These are phyloP conservation scores for Colletotrichum musae DNA, from an alignment of 2,329 filamentous ascomycete species.

Conservation along the genomic window DNA sequence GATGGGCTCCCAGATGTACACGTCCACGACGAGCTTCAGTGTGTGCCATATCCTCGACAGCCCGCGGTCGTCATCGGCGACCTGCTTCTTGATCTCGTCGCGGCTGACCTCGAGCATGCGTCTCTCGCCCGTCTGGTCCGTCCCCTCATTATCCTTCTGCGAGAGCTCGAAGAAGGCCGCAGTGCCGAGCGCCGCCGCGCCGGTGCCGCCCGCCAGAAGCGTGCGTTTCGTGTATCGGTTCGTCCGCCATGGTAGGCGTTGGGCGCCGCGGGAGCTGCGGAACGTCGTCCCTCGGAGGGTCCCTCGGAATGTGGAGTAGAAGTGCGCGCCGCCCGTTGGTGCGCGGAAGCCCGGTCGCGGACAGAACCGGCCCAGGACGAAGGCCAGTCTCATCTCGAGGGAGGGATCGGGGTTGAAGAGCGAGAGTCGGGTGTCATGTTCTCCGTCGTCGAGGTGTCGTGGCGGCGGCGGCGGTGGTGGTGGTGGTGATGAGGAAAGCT, in stretches of 20 bases:
- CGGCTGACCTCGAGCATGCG: constrained; percentile 90
- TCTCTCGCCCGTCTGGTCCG: constrained; percentile 79
- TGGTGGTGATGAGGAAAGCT: not conserved
- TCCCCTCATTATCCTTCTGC: constrained; percentile 65
- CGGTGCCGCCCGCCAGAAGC: constrained; percentile 58
- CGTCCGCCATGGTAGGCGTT: constrained; percentile 46
- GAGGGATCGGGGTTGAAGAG: constrained; percentile 17
- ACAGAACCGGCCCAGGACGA: constrained; percentile 60
- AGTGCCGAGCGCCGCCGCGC: constrained; percentile 63
- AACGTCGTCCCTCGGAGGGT: constrained; percentile 5
- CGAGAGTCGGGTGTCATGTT: constrained; percentile 42
- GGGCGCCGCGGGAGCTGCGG: constrained; percentile 34
- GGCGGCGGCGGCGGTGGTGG: not conserved
- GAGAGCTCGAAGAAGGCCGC: constrained; percentile 71
- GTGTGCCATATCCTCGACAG: constrained; percentile 71
- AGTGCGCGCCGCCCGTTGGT: constrained; percentile 43
- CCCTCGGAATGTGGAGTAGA: constrained; percentile 37
- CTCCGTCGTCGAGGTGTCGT: constrained; percentile 17
- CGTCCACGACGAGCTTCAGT: constrained; percentile 77
- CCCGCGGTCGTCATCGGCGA: constrained; percentile 74
- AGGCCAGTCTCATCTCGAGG: constrained; percentile 62
- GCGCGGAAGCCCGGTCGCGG: constrained; percentile 54
- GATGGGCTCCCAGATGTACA: constrained; percentile 85
- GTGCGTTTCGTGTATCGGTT: constrained; percentile 46
- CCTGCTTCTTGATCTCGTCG: constrained; percentile 80